These are phyloP conservation scores for Umbelopsis ramanniana DNA, from an alignment of 192 early-diverging fungal genomes.

Conservation along the genomic window DNA sequence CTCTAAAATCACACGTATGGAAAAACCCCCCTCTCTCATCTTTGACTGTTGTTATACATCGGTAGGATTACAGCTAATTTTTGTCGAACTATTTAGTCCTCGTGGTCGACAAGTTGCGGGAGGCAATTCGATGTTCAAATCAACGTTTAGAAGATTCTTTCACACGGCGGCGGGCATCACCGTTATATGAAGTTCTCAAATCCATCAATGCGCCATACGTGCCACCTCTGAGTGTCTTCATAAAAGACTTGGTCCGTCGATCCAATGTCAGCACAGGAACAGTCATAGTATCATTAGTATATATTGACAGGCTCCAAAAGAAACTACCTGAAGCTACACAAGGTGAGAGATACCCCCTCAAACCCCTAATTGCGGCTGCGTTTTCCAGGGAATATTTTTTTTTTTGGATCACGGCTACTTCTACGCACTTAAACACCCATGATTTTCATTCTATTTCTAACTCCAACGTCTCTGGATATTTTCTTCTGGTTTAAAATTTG, in stretches of 20 bases:
- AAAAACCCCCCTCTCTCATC: background rate
- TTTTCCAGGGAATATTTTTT: background rate
- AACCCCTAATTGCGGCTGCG: slow-evolving; percentile 16
- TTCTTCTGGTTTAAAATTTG: background rate
- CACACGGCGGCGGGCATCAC: background rate
- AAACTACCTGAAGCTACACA: slow-evolving; percentile 70
- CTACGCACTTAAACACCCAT: too few relatives aligned
- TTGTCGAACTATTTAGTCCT: background rate
- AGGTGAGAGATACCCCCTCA: slow-evolving; percentile 41
- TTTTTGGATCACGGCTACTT: too few relatives aligned
- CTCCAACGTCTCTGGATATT: background rate
- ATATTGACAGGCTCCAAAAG: slow-evolving; percentile 63
- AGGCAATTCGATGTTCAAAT: background rate
- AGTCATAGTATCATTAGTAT: slow-evolving; percentile 67
- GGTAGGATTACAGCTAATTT: background rate
- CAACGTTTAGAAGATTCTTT: background rate
- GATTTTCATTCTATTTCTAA: background rate
- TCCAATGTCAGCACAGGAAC: slow-evolving; percentile 72
- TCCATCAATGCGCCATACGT: slow-evolving; percentile 27
- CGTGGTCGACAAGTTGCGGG: background rate
- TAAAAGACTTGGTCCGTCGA: slow-evolving; percentile 60
- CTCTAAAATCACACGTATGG: slow-evolving; percentile 19
- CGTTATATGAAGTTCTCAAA: slow-evolving; percentile 3
- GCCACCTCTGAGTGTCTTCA: slow-evolving; percentile 63
- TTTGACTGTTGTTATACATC: background rate